Base-by-base conservation (phyloP, 2,329 filamentous ascomycete species). In the Endoconidiophora laricicola region DNA sequence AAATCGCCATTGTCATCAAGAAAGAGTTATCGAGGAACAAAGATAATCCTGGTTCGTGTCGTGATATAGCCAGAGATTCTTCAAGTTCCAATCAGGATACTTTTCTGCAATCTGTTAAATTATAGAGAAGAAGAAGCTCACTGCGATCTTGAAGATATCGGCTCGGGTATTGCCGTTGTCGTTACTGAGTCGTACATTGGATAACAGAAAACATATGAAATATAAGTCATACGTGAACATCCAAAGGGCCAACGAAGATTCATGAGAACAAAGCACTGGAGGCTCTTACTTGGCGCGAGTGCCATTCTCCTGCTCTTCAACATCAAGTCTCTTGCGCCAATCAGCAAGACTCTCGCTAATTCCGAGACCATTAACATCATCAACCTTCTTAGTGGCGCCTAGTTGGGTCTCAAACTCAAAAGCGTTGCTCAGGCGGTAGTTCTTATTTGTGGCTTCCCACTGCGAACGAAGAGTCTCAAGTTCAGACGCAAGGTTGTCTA, bases 371-470 rank as follows among this genome's bases (percentile, higher is more conserved):
- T 57, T 63, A 29, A 60, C 61, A 6, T 73, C 69, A 38, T 71
- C 69, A 18, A 68, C 65, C 46, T 67, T 68, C 56, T 69, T 70
- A 36, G 50, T 49, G 18, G 50, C 44, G 45, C 50, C 52, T 33
- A 55, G 58, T 24, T 64, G 58, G 4, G 58, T 69, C 51, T 94
- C 88, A 58, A 93, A 88, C 61, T 95, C 88, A 58, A 94, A 93
- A 47, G 83, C 79, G 60, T 82, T 88, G 64, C 86, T 94, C 42
- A 95, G 69, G 22, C 91, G 82, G 64, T 96, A 95, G 59, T 86
- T 93, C 65, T 93, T 91, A 67, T 90, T 95, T 10, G 87, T 94
- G 38, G 82, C 86, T 66, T 96, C 87, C 91, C 91, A 98, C 59
- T 95, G 88, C 48, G 73, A 85, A 48, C 90, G 79, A 44, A 98